Conservation (phyloP, 2,329 filamentous ascomycete species). For the Clarireedia paspali region DNA sequence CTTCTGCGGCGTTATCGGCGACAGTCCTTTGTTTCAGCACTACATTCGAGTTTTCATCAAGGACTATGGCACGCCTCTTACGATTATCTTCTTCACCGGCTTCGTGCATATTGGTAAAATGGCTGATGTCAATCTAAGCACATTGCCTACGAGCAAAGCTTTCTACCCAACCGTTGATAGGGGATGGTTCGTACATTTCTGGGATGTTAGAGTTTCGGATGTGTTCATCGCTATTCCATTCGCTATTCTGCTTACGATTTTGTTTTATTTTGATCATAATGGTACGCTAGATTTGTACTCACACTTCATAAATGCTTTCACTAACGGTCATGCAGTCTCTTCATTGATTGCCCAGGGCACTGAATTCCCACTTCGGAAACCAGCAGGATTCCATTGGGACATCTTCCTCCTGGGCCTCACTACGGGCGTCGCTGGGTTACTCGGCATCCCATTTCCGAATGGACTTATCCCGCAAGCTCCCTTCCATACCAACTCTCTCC, state of each 20-base stretch:
- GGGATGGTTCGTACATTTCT: conserved; percentile 73
- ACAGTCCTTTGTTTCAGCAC: conserved; percentile 64
- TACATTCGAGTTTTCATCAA: conserved; percentile 75
- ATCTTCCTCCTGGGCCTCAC: conserved; percentile 73
- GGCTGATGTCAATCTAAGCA: conserved; percentile 59
- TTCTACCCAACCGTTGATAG: conserved; percentile 72
- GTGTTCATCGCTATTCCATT: conserved; percentile 85
- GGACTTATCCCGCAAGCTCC: conserved; percentile 78
- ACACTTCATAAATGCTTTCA: background rate
- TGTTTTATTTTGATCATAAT: conserved; percentile 90
- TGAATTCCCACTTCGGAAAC: conserved; percentile 73
- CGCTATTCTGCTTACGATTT: conserved; percentile 69
- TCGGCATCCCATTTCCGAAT: conserved; percentile 76
- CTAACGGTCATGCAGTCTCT: conserved; percentile 46
- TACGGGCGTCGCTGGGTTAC: conserved; percentile 65
- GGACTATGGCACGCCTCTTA: conserved; percentile 80
- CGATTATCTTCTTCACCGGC: conserved; percentile 80
- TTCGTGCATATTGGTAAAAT: conserved; percentile 84
- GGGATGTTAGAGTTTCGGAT: conserved; percentile 65
- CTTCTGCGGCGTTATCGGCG: conserved; percentile 62
- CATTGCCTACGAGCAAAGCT: conserved; percentile 65
- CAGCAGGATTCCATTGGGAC: conserved; percentile 81
- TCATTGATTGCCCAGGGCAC: conserved; percentile 77
- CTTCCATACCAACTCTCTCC: conserved; percentile 73
- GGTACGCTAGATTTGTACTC: conserved; percentile 38